Percentiles rank a stretch among this genome's conserved stretches.
These are phyloP conservation scores for Quercus phellos DNA, from an alignment of 331 rosid species.

Conservation along the genomic window DNA sequence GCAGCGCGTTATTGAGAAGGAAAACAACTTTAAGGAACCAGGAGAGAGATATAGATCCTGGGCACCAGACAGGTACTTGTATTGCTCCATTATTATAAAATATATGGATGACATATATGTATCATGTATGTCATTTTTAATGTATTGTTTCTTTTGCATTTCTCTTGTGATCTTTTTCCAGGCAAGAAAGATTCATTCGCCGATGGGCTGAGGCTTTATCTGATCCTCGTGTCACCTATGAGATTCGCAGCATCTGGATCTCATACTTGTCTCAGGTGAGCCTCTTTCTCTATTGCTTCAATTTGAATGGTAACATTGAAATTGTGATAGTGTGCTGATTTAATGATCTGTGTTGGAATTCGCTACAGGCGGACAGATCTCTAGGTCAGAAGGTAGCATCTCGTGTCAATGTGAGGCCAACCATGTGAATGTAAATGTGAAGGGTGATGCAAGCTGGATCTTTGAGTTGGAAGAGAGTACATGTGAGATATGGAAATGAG, in stretches of 20 bases:
- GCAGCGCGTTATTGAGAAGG: slow-evolving; percentile 65
- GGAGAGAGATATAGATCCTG: slow-evolving; percentile 86
- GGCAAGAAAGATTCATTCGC: slow-evolving; percentile 72
- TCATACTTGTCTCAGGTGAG: slow-evolving; percentile 79
- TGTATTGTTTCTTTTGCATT: neutral
- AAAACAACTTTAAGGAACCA: slow-evolving; percentile 83
- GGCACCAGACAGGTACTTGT: slow-evolving; percentile 67
- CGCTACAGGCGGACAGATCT: slow-evolving; percentile 64
- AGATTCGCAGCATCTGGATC: slow-evolving; percentile 82
- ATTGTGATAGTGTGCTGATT: neutral
- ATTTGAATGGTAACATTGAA: neutral
- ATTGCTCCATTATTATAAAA: neutral
- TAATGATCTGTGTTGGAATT: slow-evolving; percentile 13
- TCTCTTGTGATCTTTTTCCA: slow-evolving; percentile 20
- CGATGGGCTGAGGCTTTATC: slow-evolving; percentile 66
- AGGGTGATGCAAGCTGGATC: slow-evolving; percentile 4
- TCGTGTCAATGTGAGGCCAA: slow-evolving; percentile 73
- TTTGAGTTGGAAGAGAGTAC: slow-evolving; percentile 21
- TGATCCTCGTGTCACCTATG: slow-evolving; percentile 75
- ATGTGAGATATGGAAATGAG: slow-evolving; percentile 9
- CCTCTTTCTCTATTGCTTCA: neutral
- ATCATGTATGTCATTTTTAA: neutral
- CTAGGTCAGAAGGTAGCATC: slow-evolving; percentile 84
- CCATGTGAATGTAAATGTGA: slow-evolving; percentile 29
- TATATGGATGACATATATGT: neutral